Conservation (phyloP, 345 rosid species). For the Lepidium didymum region DNA sequence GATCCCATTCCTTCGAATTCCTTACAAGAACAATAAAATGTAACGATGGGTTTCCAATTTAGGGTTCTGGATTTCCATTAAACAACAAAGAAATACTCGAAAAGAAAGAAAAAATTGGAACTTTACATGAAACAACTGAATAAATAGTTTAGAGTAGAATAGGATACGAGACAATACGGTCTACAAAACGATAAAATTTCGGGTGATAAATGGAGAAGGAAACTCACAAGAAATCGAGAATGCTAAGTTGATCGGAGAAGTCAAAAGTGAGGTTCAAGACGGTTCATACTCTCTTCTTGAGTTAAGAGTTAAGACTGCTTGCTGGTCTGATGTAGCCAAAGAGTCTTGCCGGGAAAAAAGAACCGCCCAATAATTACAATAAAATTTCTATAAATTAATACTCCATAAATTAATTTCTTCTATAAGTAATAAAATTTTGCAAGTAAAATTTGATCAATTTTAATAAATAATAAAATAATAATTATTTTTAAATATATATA, state of each 20-base stretch:
- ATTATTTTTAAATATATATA: too few relatives aligned
- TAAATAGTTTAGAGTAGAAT: neutral
- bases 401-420: too few relatives aligned
- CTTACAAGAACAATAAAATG: neutral
- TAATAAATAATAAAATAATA: too few relatives aligned
- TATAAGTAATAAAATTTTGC: too few relatives aligned
- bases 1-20: conserved; percentile 17
- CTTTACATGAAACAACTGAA: neutral
- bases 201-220: neutral
- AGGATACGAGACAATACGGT: neutral
- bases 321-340: too few relatives aligned
- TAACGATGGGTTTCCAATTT: neutral
- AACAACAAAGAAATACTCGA: neutral
- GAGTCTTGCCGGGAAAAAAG: too few relatives aligned
- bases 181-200: neutral
- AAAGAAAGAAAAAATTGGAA: neutral
- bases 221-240: neutral
- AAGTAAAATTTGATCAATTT: too few relatives aligned
- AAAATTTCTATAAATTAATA: too few relatives aligned
- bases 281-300: too few relatives aligned
- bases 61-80: neutral
- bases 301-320: too few relatives aligned
- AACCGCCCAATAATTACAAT: too few relatives aligned
- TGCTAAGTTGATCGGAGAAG: neutral
- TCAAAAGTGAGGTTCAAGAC: neutral